Base-by-base conservation (phyloP, 140 eudicot species). In the Erigeron philadelphicus region DNA sequence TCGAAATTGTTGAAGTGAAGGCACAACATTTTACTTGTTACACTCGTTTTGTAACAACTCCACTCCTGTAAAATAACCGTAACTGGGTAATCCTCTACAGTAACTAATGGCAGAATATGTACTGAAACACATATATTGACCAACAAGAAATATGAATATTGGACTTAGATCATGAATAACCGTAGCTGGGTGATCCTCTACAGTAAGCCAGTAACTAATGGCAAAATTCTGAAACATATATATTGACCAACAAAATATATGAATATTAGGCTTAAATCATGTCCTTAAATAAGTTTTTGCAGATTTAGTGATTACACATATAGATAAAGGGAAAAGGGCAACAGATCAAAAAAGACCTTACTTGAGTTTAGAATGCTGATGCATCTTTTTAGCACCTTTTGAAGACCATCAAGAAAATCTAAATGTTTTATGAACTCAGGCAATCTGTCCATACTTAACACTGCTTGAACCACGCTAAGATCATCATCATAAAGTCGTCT, bases 401-500 rank as follows among this genome's bases (percentile, higher is more conserved):
- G 84, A 50, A 89, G 68, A 65, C 81, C 88, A 73, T 84, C 88
- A 44, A 89, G 70, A 8, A 84, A 83, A 74, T 60, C 58, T 49
- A 84, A 64, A 67, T 85, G 60, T 58, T 76, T 69, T 25, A 93
- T 57, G 19, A 86, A 68, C 48, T 83, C 87, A 41, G 85, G 61
- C 78, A 93, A 75, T 76, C 78, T 76, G 46, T 79, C 66, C 73
- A 93, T 47, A 43, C 79, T 83, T 68, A 93, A 54, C 52, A 82
- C 93, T 47, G 87, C 95, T 48, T 79, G 85, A 42, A 93, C 90
- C 70, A 93, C 96, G 75, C 85, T 79, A 72, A 93, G 72, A 77
- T 93, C 96, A 54, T 86, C 96, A 60, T 93, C 96, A 48, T 68
- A 54, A 42, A 93, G 87, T 68, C 95, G 81, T 49, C 95, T 88